Evolutionary conservation across 192 early-diverging fungal species (phyloP).

Genomic region (Backusella morwellensis): DNA sequence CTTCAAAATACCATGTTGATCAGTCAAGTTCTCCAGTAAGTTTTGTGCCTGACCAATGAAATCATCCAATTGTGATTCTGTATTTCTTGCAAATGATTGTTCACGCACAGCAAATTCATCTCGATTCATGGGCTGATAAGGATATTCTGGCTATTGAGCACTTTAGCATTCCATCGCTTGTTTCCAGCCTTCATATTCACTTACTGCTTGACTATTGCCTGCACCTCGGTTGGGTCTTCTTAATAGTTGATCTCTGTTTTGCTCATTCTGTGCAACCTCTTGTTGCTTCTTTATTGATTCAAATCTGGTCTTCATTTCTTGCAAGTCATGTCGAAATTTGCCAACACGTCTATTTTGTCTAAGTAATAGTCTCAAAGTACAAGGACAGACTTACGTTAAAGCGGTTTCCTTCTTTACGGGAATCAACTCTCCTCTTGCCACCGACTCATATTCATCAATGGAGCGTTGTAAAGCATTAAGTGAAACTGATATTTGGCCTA

Average conservation of each 20-base stretch:
- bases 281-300: conserved; percentile 46
- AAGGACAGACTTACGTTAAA: conserved; percentile 36
- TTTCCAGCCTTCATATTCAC: too few relatives aligned
- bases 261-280: conserved; percentile 34
- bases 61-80: conserved; percentile 50
- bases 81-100: conserved; percentile 43
- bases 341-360: conserved; percentile 42
- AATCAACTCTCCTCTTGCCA: conserved; percentile 57
- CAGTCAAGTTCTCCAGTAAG: conserved; percentile 49
- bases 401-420: conserved; percentile 53
- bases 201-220: background rate
- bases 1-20: conserved; percentile 56
- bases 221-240: conserved; percentile 37
- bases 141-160: conserved; percentile 39
- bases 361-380: background rate
- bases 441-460: conserved; percentile 57
- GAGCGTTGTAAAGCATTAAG: conserved; percentile 49
- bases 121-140: conserved; percentile 41
- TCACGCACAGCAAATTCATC: conserved; percentile 43
- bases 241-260: conserved; percentile 47
- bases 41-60: conserved; percentile 51
- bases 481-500: conserved; percentile 55
- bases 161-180: background rate
- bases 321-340: conserved; percentile 53
- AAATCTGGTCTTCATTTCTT: conserved; percentile 43